Base-by-base conservation (phyloP, 2,329 filamentous ascomycete species). In the Clonostachys byssicola region DNA sequence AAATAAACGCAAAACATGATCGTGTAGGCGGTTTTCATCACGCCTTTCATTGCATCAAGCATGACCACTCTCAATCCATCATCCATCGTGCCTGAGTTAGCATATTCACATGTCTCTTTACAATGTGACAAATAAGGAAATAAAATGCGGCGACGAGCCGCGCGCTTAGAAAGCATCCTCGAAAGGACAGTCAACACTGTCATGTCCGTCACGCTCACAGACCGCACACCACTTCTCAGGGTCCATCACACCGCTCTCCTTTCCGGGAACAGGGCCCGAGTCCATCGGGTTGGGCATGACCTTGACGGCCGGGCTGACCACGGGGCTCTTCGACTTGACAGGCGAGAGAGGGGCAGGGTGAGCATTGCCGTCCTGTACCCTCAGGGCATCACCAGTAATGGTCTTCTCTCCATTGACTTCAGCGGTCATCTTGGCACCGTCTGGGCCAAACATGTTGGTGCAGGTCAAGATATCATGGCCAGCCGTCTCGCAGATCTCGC, bases 401-500 rank as follows among this genome's bases (percentile, higher is more conserved):
- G 23, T 23, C 14, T n/a, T 16, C 6, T 36, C 30, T 38, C 30
- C 34, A 34, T 34, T 35, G 12, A 39, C 17, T 18, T 39, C 36
- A 12, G 36, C 12, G 12, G 14, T 39, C 50, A 55, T 55, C 56
- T 68, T 67, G 45, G 55, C 55, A 34, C 64, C 62, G 23, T 71
- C 71, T 8, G 71, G 62, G 3, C 78, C 83, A 65, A 89, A 92
- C 85, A 96, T 94, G 65, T 90, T 92, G 46, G 88, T 91, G 75
- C 92, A 97, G 18, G 89, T 95, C 48, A 97, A 74, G 51, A 97
- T 96, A 59, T 97, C 92, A 61, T 97, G 92, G 14, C 92, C 92
- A 42, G 82, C 79, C 34, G 88, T 89, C 71, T 96, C 92, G 70
- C 92, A 97, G 52, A 97, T 94, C 69, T 97, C 94, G 67, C 92